Conservation (phyloP, 371 early-diverging fungal genomes). For the Actinomucor elegans region DNA sequence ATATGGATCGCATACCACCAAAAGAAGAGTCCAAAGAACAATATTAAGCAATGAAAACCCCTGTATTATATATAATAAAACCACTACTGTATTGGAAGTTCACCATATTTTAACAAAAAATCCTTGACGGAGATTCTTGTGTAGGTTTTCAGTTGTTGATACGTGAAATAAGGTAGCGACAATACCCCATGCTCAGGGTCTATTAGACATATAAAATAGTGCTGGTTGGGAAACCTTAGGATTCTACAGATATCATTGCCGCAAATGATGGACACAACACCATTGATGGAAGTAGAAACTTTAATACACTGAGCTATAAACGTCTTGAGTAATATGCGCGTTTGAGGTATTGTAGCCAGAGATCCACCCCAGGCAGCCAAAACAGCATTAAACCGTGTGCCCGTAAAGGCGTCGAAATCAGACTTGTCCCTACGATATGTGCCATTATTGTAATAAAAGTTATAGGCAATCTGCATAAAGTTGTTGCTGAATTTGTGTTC, state of each 20-base stretch:
- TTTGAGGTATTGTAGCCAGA: neutral
- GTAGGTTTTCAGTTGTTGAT: neutral
- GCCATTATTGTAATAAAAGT: neutral
- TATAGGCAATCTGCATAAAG: neutral
- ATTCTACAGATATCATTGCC: neutral
- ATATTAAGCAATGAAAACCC: neutral
- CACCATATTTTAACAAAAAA: neutral
- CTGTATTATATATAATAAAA: neutral
- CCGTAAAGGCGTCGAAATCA: neutral
- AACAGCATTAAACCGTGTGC: neutral
- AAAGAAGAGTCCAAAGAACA: neutral
- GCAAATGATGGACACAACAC: neutral
- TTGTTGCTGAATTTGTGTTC: neutral
- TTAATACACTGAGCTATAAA: neutral
- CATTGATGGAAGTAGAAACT: neutral
- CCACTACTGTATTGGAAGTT: neutral
- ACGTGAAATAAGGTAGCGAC: no score
- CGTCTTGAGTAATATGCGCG: neutral
- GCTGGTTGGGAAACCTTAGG: neutral
- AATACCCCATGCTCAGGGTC: neutral
- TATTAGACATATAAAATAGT: neutral
- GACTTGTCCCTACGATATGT: no score
- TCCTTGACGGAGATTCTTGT: no score
- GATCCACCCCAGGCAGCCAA: neutral
- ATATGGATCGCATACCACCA: conserved; percentile 50